Evolutionary conservation across 1,284 basidiomycete genomes (phyloP).

Genomic region (Malassezia yamatoensis): DNA sequence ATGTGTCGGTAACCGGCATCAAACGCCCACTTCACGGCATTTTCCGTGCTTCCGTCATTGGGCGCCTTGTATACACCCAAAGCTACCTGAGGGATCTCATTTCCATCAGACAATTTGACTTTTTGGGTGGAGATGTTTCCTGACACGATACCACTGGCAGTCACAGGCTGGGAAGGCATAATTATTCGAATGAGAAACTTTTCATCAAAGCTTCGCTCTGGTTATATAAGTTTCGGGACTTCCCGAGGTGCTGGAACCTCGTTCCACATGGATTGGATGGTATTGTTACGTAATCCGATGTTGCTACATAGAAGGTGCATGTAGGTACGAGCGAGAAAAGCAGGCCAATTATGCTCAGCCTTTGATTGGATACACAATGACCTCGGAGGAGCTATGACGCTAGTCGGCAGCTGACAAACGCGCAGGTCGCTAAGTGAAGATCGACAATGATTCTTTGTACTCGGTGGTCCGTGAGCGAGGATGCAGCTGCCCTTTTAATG

Average conservation of each 20-base stretch:
- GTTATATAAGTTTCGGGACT: neutral
- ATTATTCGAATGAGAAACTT: no score
- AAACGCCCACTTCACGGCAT: conserved; percentile 45
- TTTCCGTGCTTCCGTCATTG: conserved; percentile 45
- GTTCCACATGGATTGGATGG: neutral
- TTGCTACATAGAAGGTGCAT: no score
- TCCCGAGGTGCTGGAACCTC: neutral
- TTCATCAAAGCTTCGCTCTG: no score
- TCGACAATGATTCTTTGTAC: conserved; percentile 2
- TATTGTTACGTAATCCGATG: neutral
- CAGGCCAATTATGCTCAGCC: no score
- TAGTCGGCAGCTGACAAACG: no score
- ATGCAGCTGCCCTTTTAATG: no score
- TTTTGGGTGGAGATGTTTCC: conserved; percentile 41
- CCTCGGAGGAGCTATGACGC: neutral
- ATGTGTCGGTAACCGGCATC: conserved; percentile 47
- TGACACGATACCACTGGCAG: conserved; percentile 22
- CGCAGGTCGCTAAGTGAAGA: neutral
- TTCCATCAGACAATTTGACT: conserved; percentile 41
- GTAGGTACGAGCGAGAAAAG: no score
- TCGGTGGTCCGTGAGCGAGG: neutral
- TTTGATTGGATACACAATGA: neutral
- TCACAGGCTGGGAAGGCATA: conserved; percentile 4
- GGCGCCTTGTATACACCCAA: conserved; percentile 47
- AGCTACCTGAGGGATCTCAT: conserved; percentile 42